phyloP scores from a whole-genome alignment of 179 eudicot species.

The Beta lomatogona region DNA sequence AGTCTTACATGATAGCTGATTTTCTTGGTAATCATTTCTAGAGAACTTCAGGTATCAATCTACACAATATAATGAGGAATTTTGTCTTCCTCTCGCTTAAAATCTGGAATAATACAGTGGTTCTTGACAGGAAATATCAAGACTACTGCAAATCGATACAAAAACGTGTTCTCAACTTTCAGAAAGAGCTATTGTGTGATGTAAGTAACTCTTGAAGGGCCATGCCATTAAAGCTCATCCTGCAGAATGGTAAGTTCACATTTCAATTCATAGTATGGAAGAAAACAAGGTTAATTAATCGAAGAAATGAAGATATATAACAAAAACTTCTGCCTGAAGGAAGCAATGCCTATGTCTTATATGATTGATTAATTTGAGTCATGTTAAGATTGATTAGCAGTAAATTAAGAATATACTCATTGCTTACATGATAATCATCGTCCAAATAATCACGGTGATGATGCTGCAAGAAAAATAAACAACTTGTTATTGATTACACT shows the following conservation, averaged over 20 bases:
- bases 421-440: slow-evolving; percentile 56
- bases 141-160: background rate
- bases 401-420: background rate
- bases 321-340: background rate
- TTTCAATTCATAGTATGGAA: background rate
- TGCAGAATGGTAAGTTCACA: slow-evolving; percentile 20
- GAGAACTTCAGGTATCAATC: background rate
- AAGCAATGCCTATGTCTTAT: background rate
- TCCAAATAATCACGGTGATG: slow-evolving; percentile 43
- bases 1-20: background rate
- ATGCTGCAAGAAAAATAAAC: slow-evolving; percentile 37
- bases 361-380: too few relatives aligned
- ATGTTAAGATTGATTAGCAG: background rate
- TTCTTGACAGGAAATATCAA: background rate
- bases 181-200: background rate
- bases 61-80: background rate
- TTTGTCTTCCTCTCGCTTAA: background rate
- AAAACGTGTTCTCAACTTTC: background rate
- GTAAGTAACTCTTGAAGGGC: background rate
- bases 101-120: slow-evolving; percentile 4
- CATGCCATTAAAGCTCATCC: slow-evolving; percentile 41
- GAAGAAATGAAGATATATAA: too few relatives aligned
- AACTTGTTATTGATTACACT: background rate
- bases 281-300: background rate
- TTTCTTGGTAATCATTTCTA: background rate